phyloP scores from a whole-genome alignment of 1,139 yeast genomes.

The Hyphopichia buzzinii region DNA sequence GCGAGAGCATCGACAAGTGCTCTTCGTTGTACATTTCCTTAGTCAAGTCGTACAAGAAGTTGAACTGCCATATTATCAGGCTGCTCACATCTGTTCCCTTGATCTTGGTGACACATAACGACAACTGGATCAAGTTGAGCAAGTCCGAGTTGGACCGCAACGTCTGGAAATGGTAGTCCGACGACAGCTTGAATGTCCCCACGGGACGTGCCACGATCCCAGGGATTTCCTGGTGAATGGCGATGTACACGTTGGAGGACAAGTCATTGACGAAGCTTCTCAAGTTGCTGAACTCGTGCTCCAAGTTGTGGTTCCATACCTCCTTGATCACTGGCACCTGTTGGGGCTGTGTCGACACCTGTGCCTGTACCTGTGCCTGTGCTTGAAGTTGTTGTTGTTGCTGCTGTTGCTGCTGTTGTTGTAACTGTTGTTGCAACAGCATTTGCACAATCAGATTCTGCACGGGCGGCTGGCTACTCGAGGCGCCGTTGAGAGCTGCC shows the following conservation, averaged over 20 bases:
- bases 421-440: constrained; percentile 10
- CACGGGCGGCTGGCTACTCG: constrained; percentile 4
- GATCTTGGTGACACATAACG: constrained; percentile 78
- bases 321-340: constrained; percentile 51
- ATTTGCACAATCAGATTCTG: constrained; percentile 15
- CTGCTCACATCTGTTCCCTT: constrained; percentile 63
- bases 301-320: constrained; percentile 86
- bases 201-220: constrained; percentile 96
- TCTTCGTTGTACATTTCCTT: constrained; percentile 84
- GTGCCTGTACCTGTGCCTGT: constrained; percentile 9
- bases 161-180: constrained; percentile 95
- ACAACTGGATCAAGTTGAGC: constrained; percentile 80
- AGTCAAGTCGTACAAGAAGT: constrained; percentile 74
- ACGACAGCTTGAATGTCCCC: constrained; percentile 87
- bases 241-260: constrained; percentile 57
- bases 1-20: constrained; percentile 62
- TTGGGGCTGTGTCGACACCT: constrained; percentile 6
- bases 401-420: constrained; percentile 10
- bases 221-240: constrained; percentile 90
- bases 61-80: constrained; percentile 91
- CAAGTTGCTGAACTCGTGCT: constrained; percentile 73
- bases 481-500: not conserved
- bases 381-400: constrained; percentile 7
- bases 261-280: constrained; percentile 65
- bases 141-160: constrained; percentile 88